These are phyloP conservation scores for Heterococcus sp. DNA, from an alignment of 108 stramenopile species.

Conservation along the genomic window DNA sequence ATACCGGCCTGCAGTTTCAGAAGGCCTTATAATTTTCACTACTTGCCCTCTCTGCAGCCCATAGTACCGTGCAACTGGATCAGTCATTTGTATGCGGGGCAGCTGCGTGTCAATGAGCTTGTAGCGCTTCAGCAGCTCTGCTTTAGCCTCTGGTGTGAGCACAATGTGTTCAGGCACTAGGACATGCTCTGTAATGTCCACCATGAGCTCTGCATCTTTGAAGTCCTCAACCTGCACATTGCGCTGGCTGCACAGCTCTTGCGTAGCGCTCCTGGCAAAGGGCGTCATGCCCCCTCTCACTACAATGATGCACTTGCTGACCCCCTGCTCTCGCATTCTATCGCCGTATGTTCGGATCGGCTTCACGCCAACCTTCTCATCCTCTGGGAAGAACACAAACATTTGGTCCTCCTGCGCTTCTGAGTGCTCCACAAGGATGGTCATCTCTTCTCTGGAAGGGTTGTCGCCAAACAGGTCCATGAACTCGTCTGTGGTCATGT, in stretches of 20 bases:
- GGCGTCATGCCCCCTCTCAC: conserved; percentile 54
- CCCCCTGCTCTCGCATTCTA: conserved; percentile 52
- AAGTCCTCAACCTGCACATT: conserved; percentile 77
- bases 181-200: conserved; percentile 97
- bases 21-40: conserved; percentile 96
- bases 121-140: conserved; percentile 88
- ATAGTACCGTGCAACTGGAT: conserved; percentile 96
- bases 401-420: conserved; percentile 53
- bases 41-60: conserved; percentile 95
- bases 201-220: conserved; percentile 91
- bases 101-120: conserved; percentile 93
- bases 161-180: conserved; percentile 69
- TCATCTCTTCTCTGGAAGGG: conserved; percentile 19
- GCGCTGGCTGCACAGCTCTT: conserved; percentile 46
- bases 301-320: conserved; percentile 53
- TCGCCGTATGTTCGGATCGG: conserved; percentile 53
- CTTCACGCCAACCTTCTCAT: conserved; percentile 61
- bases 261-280: conserved; percentile 40
- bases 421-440: conserved; percentile 51
- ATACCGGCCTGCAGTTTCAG: conserved; percentile 98
- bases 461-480: conserved; percentile 28
- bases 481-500: conserved; percentile 39
- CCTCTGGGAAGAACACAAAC: conserved; percentile 59
- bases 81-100: conserved; percentile 94
- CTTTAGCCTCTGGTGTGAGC: conserved; percentile 83